These are phyloP conservation scores for Polychaeton citri DNA, from an alignment of 2,329 filamentous ascomycete species.

Conservation along the genomic window DNA sequence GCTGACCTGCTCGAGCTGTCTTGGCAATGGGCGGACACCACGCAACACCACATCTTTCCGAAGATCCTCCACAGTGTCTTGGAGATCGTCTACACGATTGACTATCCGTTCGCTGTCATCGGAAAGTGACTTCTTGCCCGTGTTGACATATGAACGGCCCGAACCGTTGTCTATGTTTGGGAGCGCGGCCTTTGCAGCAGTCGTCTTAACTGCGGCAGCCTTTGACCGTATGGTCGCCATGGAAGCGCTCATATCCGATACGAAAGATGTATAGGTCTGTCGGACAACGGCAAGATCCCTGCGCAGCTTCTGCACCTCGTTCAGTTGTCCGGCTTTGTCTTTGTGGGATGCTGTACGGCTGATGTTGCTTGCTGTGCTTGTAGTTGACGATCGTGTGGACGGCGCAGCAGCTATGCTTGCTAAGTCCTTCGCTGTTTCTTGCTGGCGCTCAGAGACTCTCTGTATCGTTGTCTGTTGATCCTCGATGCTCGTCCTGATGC, in stretches of 20 bases:
- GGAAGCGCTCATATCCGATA: slow-evolving; percentile 73
- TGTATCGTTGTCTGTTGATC: slow-evolving; percentile 73
- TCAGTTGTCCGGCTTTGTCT: slow-evolving; percentile 48
- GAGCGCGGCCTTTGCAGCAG: slow-evolving; percentile 56
- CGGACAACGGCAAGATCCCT: slow-evolving; percentile 82
- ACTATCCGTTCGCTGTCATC: slow-evolving; percentile 84
- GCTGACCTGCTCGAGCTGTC: slow-evolving; percentile 76
- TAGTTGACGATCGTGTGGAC: slow-evolving; percentile 22
- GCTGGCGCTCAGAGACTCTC: slow-evolving; percentile 77
- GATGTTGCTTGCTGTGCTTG: slow-evolving; percentile 16
- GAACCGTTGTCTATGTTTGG: slow-evolving; percentile 60
- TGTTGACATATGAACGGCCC: slow-evolving; percentile 75
- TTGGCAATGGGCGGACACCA: slow-evolving; percentile 78
- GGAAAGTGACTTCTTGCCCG: slow-evolving; percentile 74
- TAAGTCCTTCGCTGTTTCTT: slow-evolving; percentile 80
- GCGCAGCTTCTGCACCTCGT: slow-evolving; percentile 68
- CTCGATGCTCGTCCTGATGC: slow-evolving; percentile 69
- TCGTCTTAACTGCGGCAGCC: slow-evolving; percentile 65
- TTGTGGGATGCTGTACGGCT: slow-evolving; percentile 7
- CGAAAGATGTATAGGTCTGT: slow-evolving; percentile 86
- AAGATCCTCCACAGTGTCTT: slow-evolving; percentile 90
- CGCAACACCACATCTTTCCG: slow-evolving; percentile 92
- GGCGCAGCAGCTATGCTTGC: slow-evolving; percentile 45
- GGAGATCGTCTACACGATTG: slow-evolving; percentile 86
- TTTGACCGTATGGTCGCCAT: slow-evolving; percentile 76